Percentiles rank a stretch among this genome's conserved stretches.
phyloP scores from a whole-genome alignment of 495 filamentous ascomycete genomes.

The Aspergillus incahuasiensis region DNA sequence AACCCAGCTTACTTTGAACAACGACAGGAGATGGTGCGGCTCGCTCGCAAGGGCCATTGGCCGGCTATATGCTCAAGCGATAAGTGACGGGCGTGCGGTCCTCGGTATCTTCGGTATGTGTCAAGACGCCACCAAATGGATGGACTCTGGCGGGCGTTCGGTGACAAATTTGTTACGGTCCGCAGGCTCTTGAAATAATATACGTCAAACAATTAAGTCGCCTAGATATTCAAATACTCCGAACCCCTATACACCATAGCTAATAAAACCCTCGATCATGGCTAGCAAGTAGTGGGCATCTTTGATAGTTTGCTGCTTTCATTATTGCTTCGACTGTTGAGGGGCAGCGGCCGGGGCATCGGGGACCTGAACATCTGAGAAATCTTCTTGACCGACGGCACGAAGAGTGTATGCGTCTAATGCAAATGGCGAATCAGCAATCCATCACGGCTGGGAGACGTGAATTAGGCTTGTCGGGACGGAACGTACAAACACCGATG shows the following conservation, averaged over 20 bases:
- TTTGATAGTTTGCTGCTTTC: neutral
- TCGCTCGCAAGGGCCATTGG: neutral
- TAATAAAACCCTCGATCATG: neutral
- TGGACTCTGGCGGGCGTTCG: neutral
- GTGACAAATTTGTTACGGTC: neutral
- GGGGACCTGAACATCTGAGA: slow-evolving; percentile 89
- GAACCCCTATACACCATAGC: slow-evolving; percentile 11
- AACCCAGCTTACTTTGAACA: neutral
- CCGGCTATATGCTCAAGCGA: neutral
- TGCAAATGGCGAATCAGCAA: neutral
- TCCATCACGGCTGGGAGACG: neutral
- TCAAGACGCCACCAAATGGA: too few species aligned
- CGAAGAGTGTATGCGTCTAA: slow-evolving; percentile 83
- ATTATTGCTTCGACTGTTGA: slow-evolving; percentile 15
- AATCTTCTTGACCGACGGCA: slow-evolving; percentile 93
- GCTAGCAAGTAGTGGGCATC: neutral
- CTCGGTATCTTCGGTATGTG: neutral
- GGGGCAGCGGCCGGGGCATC: slow-evolving; percentile 54
- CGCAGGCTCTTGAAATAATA: neutral
- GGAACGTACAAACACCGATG: slow-evolving; percentile 70
- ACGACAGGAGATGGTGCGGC: slow-evolving; percentile 2
- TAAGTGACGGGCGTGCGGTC: neutral
- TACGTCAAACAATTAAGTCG: neutral
- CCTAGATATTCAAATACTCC: slow-evolving; percentile 4
- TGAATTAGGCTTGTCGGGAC: neutral